Evolutionary conservation across 768 basidiomycete species (phyloP), one percentile per base, ranked within the genome.

Genomic region (Rubroboletus satanas): DNA sequence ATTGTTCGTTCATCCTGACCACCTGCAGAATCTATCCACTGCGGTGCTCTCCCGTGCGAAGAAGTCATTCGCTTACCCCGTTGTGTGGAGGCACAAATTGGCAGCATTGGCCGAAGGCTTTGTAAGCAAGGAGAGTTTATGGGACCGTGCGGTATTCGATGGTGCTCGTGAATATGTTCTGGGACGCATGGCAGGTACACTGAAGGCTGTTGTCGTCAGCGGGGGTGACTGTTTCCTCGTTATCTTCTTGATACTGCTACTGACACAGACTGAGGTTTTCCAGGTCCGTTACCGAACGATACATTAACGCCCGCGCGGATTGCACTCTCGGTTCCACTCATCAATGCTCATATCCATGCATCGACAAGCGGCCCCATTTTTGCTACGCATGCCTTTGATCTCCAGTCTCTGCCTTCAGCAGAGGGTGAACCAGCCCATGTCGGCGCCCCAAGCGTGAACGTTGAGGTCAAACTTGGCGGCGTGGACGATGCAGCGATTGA

Each of bases 371-470:
- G 86, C 4, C 94, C 94, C 0, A 71, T 95, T 29, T 79, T 94
- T 43, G 88, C 90, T 7, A 82, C 90, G 8, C 89, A 95, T 64
- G 84, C 89, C 8, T 81, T 91, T 51, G 94, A 98, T 67, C 70
- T 97, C 26, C 94, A 97, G 71, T 78, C 84, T 11, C 83, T 92
- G 67, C 77, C 80, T 4, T 61, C 68, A 5, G 67, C 69, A 18
- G 61, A 69, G 5, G 55, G 61, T 7, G 70, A 73, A 36, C 55
- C 68, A 9, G 74, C 78, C 14, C 80, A 82, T 55, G 80, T 82
- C 12, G 94, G 93, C 5, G 85, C 93, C 4, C 94, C 95, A 3
- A 81, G 84, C n/a, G 77, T 85, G 51, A 95, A 95, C 63, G 75
- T 93, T 0, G 95, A 97, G 69, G 84, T 81, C 6, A 88, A 93